Base-by-base conservation (phyloP, 768 basidiomycete species). In the Collybiopsis confluens region DNA sequence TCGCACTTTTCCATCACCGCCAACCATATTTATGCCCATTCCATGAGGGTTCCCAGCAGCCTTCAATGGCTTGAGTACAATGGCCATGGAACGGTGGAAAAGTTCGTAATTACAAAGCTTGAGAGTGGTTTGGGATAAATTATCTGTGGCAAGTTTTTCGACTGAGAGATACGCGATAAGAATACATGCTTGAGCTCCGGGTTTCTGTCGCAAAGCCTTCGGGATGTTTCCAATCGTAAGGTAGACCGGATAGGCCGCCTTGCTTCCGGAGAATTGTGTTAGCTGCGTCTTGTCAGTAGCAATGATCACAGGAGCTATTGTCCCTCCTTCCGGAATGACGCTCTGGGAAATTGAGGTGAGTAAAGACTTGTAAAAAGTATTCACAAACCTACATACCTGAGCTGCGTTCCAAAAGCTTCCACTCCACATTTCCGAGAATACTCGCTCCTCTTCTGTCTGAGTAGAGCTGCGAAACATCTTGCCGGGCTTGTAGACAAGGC, bases 271-370 rank as follows among this genome's bases (percentile, higher is more conserved):
- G 50, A 70, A 67, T 2, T 57, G 45, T 0, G 66, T 62, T 1
- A 73, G 59, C 24, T 58, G 33, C 1, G 68, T 73, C 47, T 72
- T 72, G 57, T 73, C 71, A 0, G 68, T 68, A 0, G 67, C 52
- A 1, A 73, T 36, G 10, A 73, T 70, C 1, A 73, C 36, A 1
- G 67, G 69, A 1, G 61, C 61, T 8, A 68, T 23, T 8, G 64
- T 55, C 0, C 60, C 57, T 3, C 54, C 57, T 2, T 38, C 18
- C 11, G 52, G 46, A 2, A 57, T 27, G 15, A 30, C 28, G n/a
- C 49, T 42, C 56, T 57, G 27, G 18, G 3, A 8, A 28, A 2
- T 7, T 26, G 8, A 11, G 21, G 7, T 40, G 9, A 44, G 23
- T 8, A 13, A 13, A 42, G 16, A 7, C 35, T 37, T 16, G 35